Percentiles rank a stretch among this genome's conserved stretches.
phyloP scores from a whole-genome alignment of 2,329 filamentous ascomycete species.

The Talaromyces pinophilus region DNA sequence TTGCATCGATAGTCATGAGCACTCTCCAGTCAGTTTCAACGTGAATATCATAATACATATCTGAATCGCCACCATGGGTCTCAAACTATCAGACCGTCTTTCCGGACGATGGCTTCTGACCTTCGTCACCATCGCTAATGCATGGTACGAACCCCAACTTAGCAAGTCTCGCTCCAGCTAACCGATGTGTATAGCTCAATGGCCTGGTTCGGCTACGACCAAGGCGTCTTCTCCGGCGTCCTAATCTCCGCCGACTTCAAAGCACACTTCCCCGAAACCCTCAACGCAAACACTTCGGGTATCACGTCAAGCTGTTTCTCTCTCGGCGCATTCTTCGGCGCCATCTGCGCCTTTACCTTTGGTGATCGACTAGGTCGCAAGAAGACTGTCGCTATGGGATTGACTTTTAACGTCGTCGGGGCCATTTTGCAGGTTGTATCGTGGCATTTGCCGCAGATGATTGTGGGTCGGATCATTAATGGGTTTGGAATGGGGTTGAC shows the following conservation, averaged over 20 bases:
- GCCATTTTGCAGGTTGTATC: constrained; percentile 47
- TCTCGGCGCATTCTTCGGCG: constrained; percentile 43
- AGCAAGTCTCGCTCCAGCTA: background rate
- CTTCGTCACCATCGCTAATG: constrained; percentile 32
- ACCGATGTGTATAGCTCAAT: background rate
- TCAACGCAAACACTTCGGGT: background rate
- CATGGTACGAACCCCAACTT: constrained; percentile 17
- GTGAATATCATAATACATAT: background rate
- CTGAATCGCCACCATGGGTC: background rate
- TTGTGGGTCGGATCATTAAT: constrained; percentile 9
- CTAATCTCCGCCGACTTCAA: constrained; percentile 66
- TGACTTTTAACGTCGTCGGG: constrained; percentile 45
- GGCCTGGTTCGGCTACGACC: constrained; percentile 27
- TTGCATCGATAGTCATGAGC: background rate
- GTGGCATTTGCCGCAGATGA: constrained; percentile 40
- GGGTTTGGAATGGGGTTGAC: constrained; percentile 14
- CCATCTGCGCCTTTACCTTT: constrained; percentile 42
- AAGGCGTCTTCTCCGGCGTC: constrained; percentile 52
- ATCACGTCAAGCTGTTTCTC: constrained; percentile 14
- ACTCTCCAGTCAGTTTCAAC: background rate
- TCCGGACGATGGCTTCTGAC: constrained; percentile 29
- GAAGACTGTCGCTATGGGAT: constrained; percentile 44
- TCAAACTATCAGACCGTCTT: constrained; percentile 14
- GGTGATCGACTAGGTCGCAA: constrained; percentile 50
- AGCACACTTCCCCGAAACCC: constrained; percentile 26